Evolutionary conservation across 176 grass and related monocot species (phyloP).

Genomic region (Eragrostis nindensis): DNA sequence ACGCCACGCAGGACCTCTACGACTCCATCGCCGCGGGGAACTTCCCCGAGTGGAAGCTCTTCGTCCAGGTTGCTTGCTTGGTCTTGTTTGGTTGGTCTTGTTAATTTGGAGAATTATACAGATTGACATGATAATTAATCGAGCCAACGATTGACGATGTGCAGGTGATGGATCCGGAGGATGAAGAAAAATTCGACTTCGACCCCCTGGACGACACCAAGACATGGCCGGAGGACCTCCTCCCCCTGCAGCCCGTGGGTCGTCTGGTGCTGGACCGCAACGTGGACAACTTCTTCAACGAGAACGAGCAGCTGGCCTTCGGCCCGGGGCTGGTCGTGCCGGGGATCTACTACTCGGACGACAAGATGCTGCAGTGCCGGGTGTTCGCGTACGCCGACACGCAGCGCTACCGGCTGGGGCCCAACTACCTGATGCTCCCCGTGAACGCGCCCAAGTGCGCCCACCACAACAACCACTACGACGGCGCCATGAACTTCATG

Average conservation of each 20-base stretch:
- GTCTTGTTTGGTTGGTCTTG: too few species aligned
- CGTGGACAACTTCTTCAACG: conserved; percentile 95
- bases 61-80: conserved; percentile 34
- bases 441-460: conserved; percentile 85
- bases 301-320: conserved; percentile 96
- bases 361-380: conserved; percentile 97
- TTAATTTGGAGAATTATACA: too few species aligned
- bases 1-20: conserved; percentile 88
- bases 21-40: conserved; percentile 78
- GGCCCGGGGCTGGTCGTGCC: conserved; percentile 80
- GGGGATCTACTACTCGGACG: conserved; percentile 95
- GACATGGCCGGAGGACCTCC: conserved; percentile 84
- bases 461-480: conserved; percentile 77
- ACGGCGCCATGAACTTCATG: conserved; percentile 85
- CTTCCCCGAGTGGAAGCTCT: conserved; percentile 94
- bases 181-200: conserved; percentile 68
- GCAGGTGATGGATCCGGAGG: conserved; percentile 88
- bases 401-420: conserved; percentile 76
- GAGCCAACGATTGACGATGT: too few species aligned
- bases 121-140: too few species aligned
- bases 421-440: conserved; percentile 90
- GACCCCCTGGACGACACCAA: conserved; percentile 97
- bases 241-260: conserved; percentile 68
- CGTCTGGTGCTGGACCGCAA: conserved; percentile 81
- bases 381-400: conserved; percentile 95